These are phyloP conservation scores for Aeschynomene evenia DNA, from an alignment of 306 rosid species.

Conservation along the genomic window DNA sequence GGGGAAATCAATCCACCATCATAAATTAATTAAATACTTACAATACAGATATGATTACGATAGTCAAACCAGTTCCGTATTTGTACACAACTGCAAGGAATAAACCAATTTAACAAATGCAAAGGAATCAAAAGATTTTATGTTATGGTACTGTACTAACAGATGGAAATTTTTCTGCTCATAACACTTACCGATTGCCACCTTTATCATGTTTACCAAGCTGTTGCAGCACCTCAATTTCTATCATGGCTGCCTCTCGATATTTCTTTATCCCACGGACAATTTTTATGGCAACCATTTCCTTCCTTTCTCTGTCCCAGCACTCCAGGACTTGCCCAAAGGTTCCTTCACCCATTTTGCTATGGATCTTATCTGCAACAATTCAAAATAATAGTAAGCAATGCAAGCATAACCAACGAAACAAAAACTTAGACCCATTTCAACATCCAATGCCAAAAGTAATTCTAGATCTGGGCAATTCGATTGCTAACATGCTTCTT, in stretches of 20 bases:
- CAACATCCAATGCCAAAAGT: too few relatives aligned
- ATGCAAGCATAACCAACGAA: neutral
- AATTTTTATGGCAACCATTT: conserved; percentile 92
- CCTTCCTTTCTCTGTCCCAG: conserved; percentile 90
- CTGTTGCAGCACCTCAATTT: conserved; percentile 87
- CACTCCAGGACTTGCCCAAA: conserved; percentile 98
- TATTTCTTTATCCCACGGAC: conserved; percentile 89
- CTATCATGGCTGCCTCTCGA: conserved; percentile 98
- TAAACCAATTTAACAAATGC: conserved; percentile 76
- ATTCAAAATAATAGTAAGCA: neutral
- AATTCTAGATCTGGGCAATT: too few relatives aligned
- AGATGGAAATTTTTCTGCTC: neutral
- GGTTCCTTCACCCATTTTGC: conserved; percentile 99
- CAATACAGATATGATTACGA: conserved; percentile 99
- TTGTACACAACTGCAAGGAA: conserved; percentile 99
- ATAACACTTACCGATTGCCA: conserved; percentile 76
- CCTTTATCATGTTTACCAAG: conserved; percentile 89
- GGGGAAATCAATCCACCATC: conserved; percentile 93
- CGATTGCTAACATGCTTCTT: neutral
- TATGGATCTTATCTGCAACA: conserved; percentile 73
- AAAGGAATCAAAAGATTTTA: conserved; percentile 28
- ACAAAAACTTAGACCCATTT: too few relatives aligned
- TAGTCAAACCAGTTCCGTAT: conserved; percentile 99
- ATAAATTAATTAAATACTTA: conserved; percentile 89
- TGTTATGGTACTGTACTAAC: neutral